Evolutionary conservation across 345 rosid species (phyloP), one percentile per base, ranked within the genome.

Genomic region (Aquilaria yunnanensis): DNA sequence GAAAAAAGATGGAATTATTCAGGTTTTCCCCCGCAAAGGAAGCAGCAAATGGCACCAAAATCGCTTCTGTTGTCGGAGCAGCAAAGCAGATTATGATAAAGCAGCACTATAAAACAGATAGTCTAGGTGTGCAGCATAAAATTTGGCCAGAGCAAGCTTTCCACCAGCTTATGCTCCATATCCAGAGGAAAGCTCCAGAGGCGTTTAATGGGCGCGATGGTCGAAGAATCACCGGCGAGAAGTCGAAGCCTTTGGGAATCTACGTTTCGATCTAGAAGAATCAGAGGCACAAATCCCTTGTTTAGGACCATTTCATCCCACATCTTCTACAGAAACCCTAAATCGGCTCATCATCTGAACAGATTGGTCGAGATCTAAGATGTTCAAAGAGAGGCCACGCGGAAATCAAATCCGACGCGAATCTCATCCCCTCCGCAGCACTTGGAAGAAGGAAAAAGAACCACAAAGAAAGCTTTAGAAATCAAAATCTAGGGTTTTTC

Each of bases 401-500:
- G 43, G 43, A 37, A 37, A 37, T 37, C 34, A 32, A 60, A 59
- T 16, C 67, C n/a, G 14, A 29, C 10, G 13, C 62, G 45, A 52
- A 48, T 56, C 52, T 54, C 71, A 47, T 49, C 60, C 41, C 50
- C 43, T 5, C 43, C 43, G 43, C 43, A 37, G 7, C 43, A 37
- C 30, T 43, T 49, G 7, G 57, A 56, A 31, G 67, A 52, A 62
- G 16, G 61, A 67, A 57, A 61, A 60, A 67, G 29, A 71, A 67
- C 70, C 76, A 71, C 66, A 80, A 65, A 66, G 32, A 74, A 67
- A 72, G 74, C 60, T 61, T 16, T 37, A 73, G 67, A 64, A 69
- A 81, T 77, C 70, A 69, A 68, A 69, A 63, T 49, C 72, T 71
- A 69, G 74, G 76, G 55, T 48, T 78, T 78, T 71, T 68, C 54